Conservation (phyloP, 495 filamentous ascomycete genomes). For the Penicillium canariense region DNA sequence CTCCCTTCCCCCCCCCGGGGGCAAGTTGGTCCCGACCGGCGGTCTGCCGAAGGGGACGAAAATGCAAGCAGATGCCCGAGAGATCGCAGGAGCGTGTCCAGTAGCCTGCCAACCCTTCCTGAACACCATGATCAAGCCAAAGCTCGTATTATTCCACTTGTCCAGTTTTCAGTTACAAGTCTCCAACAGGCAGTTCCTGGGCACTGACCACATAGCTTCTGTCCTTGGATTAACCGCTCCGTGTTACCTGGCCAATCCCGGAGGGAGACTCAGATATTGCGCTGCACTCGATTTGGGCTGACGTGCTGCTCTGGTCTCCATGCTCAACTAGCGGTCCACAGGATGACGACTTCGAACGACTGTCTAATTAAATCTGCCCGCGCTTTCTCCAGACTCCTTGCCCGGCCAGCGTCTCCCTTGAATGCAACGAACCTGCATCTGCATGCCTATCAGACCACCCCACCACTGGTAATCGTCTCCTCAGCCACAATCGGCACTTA, state of each 20-base stretch:
- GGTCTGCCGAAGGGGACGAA: conserved; percentile 3
- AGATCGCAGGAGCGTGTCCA: not conserved
- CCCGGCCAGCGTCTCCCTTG: not conserved
- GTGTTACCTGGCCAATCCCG: not conserved
- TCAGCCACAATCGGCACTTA: no score
- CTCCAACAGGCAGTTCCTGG: not conserved
- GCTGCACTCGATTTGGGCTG: not conserved
- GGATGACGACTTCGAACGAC: conserved; percentile 14
- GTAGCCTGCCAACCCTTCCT: not conserved
- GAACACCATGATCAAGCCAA: no score
- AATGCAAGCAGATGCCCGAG: not conserved
- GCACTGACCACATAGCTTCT: not conserved
- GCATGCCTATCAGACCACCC: no score
- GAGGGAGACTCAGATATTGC: not conserved
- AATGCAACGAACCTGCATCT: not conserved
- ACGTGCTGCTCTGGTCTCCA: not conserved
- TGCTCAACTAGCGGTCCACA: not conserved
- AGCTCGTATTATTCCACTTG: no score
- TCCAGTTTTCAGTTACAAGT: not conserved
- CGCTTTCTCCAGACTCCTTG: conserved; percentile 12
- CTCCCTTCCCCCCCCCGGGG: no score
- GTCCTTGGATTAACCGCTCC: not conserved
- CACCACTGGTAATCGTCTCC: no score
- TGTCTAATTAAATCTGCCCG: conserved; percentile 10
- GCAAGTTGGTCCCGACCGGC: conserved; percentile 1